Percentiles rank a stretch among this genome's conserved stretches.
Conservation (phyloP, 106 monocot genomes). For the Apostasia ramifera region DNA sequence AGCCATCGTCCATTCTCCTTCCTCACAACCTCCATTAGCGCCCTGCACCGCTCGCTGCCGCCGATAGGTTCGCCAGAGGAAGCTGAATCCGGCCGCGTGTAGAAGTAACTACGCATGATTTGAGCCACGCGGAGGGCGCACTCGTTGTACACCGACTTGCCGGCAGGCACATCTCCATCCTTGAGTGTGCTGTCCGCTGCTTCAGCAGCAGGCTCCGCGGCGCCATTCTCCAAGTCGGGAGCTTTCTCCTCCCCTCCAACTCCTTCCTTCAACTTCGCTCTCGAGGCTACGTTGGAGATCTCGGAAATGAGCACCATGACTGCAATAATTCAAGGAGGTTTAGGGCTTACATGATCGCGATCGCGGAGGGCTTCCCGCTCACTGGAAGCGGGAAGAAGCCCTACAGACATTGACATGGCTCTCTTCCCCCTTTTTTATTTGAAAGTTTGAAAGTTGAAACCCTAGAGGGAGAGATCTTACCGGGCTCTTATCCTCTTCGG, state of each 20-base stretch:
- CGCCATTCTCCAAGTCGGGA: neutral
- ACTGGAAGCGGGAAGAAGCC: slow-evolving; percentile 6
- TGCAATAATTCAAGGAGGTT: neutral
- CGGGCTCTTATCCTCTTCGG: slow-evolving; percentile 8
- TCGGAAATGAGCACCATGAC: slow-evolving; percentile 44
- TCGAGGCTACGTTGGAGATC: slow-evolving; percentile 9
- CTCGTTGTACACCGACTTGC: slow-evolving; percentile 21
- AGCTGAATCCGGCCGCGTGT: slow-evolving; percentile 5
- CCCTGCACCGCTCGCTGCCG: slow-evolving; percentile 23
- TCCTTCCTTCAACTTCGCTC: neutral
- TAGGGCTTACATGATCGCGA: slow-evolving; percentile 5
- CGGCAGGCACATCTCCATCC: neutral
- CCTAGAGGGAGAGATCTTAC: slow-evolving; percentile 11
- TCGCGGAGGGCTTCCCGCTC: neutral
- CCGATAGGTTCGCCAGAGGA: neutral
- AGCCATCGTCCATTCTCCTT: slow-evolving; percentile 34
- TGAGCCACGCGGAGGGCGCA: slow-evolving; percentile 43
- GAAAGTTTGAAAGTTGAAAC: slow-evolving; percentile 4
- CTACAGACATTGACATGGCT: neutral
- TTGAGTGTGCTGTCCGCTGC: neutral
- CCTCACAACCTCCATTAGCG: slow-evolving; percentile 50
- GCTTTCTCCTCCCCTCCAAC: neutral
- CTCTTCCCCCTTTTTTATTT: neutral
- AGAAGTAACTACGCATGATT: slow-evolving; percentile 44
- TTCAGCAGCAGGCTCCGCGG: neutral